Evolutionary conservation across 164 flowering plant species (phyloP), one percentile per base, ranked within the genome.

Genomic region (Hamamelis virginiana): DNA sequence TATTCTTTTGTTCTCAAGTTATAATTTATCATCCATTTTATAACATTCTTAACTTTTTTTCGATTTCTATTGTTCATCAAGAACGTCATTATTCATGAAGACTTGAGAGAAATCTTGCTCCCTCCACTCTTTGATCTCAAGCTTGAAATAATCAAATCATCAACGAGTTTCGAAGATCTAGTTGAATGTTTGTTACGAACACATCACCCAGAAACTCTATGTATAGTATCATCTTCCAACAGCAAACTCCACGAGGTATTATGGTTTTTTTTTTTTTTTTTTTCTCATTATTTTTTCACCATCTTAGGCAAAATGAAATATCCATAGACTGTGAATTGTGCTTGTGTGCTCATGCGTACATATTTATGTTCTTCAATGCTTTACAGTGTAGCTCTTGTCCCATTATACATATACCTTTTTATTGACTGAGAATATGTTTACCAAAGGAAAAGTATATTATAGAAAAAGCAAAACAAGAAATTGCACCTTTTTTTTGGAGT

Each of bases 1-100:
- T 19, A 19, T 10, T 23, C 18, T 63, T 23, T 59, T 59, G 16
- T 27, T 6, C 56, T 27, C 25, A 18, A 11, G 4, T 44, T 23
- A 33, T 62, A 4, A 15, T 4, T 48, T 38, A 15, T 61, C 43
- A 21, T 66, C 8, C 9, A 43, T 60, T 48, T n/a, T 64, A 4
- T 27, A 15, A 55, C 23, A 25, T 57, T 47, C 48, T 43, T 26
- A 18, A 33, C 16, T 48, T 23, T 46, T 43, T 43, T 70, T 51
- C 44, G 58, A 15, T 16, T 56, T 27, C 3, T 27, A 18, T 14
- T 48, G 28, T 21, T 53, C 44, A 64, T 62, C 23, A 3, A 78
- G 81, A 58, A 60, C 57, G 26, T 64, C 8, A 43, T 48, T 45
- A 63, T 78, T 51, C 50, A 65, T 56, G 79, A 78, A 56, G 74